Evolutionary conservation across 2,329 filamentous ascomycete genomes (phyloP).

Genomic region (Venturiaceae sp.): DNA sequence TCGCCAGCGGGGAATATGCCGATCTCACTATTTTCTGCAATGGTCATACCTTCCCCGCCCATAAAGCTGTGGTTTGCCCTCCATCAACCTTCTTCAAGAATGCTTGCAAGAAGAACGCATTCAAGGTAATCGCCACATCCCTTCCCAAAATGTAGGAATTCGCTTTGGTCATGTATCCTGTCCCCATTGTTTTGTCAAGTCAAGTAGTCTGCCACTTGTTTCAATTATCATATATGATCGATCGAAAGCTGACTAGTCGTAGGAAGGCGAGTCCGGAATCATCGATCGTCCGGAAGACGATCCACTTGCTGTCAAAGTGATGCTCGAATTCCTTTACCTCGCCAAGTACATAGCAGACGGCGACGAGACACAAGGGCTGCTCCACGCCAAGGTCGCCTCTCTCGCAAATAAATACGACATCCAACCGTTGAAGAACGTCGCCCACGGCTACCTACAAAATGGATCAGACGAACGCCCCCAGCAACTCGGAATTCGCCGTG

Average conservation of each 20-base stretch:
- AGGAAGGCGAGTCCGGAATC: background rate
- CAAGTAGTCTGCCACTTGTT: no score
- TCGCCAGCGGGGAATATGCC: background rate
- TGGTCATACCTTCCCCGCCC: background rate
- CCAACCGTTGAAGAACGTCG: background rate
- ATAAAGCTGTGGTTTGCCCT: background rate
- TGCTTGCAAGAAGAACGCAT: background rate
- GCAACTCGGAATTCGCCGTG: background rate
- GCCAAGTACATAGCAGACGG: background rate
- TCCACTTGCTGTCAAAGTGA: background rate
- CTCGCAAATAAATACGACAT: background rate
- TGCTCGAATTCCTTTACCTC: background rate
- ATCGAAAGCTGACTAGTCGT: background rate
- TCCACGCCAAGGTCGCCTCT: background rate
- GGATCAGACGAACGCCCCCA: background rate
- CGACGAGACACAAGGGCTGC: background rate
- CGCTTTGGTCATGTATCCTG: no score
- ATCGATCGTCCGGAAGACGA: background rate
- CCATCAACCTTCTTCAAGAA: background rate
- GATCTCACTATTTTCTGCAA: background rate
- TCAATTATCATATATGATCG: no score
- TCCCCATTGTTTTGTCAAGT: no score
- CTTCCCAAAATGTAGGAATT: no score
- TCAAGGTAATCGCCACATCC: background rate
- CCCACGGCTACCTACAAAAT: background rate